phyloP scores from a whole-genome alignment of 2,329 filamentous ascomycete species.

The Phaeosphaeriaceae sp. region DNA sequence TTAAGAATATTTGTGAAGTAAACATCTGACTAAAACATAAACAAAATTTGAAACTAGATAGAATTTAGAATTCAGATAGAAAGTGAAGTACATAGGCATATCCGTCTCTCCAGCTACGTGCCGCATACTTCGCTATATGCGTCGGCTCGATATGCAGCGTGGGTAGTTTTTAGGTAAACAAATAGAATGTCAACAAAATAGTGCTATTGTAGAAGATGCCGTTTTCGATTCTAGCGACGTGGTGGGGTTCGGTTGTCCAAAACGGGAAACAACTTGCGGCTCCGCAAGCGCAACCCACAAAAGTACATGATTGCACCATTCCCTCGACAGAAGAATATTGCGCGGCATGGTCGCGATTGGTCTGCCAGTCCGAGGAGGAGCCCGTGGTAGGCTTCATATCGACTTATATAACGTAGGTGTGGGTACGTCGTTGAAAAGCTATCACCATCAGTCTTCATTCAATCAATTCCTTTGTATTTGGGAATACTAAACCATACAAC shows the following conservation, averaged over 20 bases:
- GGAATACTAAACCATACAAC: not conserved
- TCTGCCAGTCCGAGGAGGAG: slow-evolving; percentile 17
- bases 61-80: no score
- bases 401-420: not conserved
- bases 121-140: no score
- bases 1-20: no score
- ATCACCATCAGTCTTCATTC: not conserved
- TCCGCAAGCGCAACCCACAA: slow-evolving; percentile 18
- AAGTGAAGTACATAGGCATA: no score
- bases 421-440: not conserved
- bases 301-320: slow-evolving; percentile 16
- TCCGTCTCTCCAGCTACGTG: no score
- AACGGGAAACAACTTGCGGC: slow-evolving; percentile 20
- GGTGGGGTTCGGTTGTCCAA: slow-evolving; percentile 18
- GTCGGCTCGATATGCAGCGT: no score
- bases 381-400: not conserved
- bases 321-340: not conserved
- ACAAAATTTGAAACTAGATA: no score
- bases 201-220: no score
- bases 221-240: no score
- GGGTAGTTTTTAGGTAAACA: no score
- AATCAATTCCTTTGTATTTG: not conserved
- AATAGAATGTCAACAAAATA: no score
- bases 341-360: slow-evolving; percentile 9
- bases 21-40: no score